A percentile compares a stretch with the other conserved stretches of the same genome.
phyloP scores from a whole-genome alignment of 495 filamentous ascomycete species.

The Chaetomium fimeti region DNA sequence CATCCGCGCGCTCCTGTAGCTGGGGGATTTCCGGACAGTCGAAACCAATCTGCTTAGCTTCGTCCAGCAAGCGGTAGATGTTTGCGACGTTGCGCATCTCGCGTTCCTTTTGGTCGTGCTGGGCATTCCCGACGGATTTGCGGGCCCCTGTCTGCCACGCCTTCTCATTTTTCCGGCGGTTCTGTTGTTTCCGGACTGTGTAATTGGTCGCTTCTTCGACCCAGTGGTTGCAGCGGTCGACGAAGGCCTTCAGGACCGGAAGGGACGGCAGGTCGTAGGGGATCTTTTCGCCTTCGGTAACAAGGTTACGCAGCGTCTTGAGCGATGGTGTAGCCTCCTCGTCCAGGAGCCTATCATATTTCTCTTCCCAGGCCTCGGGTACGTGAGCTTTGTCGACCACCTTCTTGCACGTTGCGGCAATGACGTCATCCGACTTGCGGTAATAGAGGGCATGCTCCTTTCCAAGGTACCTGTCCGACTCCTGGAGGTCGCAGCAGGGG shows the following conservation, averaged over 20 bases:
- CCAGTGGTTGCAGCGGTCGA: conserved; percentile 95
- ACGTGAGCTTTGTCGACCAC: conserved; percentile 81
- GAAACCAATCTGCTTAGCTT: conserved; percentile 87
- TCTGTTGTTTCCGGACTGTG: conserved; percentile 97
- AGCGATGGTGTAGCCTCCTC: conserved; percentile 80
- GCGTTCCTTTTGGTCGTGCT: conserved; percentile 77
- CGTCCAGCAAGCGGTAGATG: conserved; percentile 76
- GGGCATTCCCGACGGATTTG: conserved; percentile 63
- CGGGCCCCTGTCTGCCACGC: conserved; percentile 70
- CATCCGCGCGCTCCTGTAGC: conserved; percentile 81
- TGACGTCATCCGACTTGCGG: conserved; percentile 69
- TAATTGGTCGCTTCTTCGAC: conserved; percentile 97
- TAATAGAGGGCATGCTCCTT: conserved; percentile 67
- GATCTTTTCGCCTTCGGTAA: conserved; percentile 95
- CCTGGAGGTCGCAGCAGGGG: conserved; percentile 70
- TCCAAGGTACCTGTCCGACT: conserved; percentile 59
- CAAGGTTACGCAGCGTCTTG: conserved; percentile 77
- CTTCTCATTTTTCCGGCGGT: conserved; percentile 95
- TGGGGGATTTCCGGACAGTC: conserved; percentile 90
- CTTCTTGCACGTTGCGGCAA: conserved; percentile 66
- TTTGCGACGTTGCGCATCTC: conserved; percentile 90
- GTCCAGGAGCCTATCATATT: conserved; percentile 78
- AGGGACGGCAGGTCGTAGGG: conserved; percentile 87
- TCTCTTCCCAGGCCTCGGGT: conserved; percentile 87
- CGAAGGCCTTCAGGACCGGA: conserved; percentile 77